Conservation (phyloP, 148 eudicot species). For the Persicaria maculosa region DNA sequence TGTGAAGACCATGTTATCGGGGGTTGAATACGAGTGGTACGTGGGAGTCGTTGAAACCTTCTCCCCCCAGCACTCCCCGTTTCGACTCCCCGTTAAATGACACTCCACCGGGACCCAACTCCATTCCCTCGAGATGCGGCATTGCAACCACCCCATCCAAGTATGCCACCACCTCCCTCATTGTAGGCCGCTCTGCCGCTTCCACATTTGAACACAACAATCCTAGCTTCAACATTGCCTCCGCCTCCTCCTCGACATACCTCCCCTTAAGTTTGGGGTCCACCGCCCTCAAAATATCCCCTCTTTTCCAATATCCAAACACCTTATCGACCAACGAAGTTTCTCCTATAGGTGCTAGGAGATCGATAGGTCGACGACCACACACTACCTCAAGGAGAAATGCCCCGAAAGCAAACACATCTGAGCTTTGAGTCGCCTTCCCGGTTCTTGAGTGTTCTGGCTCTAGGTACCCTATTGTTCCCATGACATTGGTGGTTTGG, state of each 20-base stretch:
- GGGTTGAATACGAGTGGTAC: neutral
- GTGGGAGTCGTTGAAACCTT: neutral
- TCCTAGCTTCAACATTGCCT: slow-evolving; percentile 29
- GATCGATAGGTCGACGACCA: slow-evolving; percentile 14
- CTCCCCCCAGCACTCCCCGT: neutral
- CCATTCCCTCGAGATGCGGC: neutral
- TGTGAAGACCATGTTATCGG: neutral
- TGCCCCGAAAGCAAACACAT: slow-evolving; percentile 15
- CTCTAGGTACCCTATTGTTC: slow-evolving; percentile 8
- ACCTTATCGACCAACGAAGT: slow-evolving; percentile 13
- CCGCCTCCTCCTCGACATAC: slow-evolving; percentile 1
- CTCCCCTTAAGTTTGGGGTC: slow-evolving; percentile 7
- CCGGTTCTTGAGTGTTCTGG: slow-evolving; percentile 10
- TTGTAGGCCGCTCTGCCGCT: slow-evolving; percentile 24
- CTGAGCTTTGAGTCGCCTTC: neutral
- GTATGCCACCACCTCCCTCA: too few species aligned
- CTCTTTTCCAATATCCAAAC: neutral
- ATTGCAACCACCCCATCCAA: neutral
- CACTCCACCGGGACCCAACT: neutral
- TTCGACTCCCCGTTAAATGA: neutral
- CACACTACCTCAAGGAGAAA: slow-evolving; percentile 16
- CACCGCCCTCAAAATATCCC: neutral
- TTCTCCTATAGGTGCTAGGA: neutral
- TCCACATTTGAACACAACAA: slow-evolving; percentile 26
- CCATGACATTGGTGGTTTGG: slow-evolving; percentile 2